These are phyloP conservation scores for Erythrobasidium hasegawianum DNA, from an alignment of 1,284 basidiomycete species.

Conservation along the genomic window DNA sequence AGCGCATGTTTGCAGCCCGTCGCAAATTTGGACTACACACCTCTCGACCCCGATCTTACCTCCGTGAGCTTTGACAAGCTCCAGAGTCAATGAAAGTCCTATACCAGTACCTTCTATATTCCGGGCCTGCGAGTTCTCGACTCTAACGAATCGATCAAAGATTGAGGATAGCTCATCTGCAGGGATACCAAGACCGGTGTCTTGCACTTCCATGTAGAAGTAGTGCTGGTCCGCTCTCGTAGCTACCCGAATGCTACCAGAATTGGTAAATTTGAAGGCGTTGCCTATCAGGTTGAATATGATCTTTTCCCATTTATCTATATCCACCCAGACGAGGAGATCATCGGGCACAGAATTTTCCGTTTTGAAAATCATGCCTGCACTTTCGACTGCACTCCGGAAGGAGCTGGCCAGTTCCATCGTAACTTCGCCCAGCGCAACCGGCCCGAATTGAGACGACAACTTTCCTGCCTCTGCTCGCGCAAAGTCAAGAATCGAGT, in stretches of 20 bases:
- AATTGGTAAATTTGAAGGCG: slow-evolving; percentile 43
- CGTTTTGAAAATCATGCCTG: slow-evolving; percentile 47
- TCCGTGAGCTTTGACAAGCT: slow-evolving; percentile 52
- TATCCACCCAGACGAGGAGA: slow-evolving; percentile 48
- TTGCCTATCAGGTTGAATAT: slow-evolving; percentile 50
- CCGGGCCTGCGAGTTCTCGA: slow-evolving; percentile 46
- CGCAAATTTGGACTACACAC: slow-evolving; percentile 8
- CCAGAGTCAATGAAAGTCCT: slow-evolving; percentile 47
- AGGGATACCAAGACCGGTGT: slow-evolving; percentile 53
- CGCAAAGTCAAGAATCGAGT: slow-evolving; percentile 44
- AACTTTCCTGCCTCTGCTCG: slow-evolving; percentile 44
- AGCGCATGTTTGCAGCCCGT: too few relatives aligned
- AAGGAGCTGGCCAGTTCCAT: slow-evolving; percentile 51
- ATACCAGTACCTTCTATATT: slow-evolving; percentile 52
- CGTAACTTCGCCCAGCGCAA: slow-evolving; percentile 50
- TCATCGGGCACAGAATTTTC: slow-evolving; percentile 43
- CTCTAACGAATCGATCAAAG: slow-evolving; percentile 50
- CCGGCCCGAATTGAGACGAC: slow-evolving; percentile 48
- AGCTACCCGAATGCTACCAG: slow-evolving; percentile 40
- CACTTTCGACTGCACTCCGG: slow-evolving; percentile 45
- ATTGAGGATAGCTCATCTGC: slow-evolving; percentile 43
- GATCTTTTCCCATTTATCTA: slow-evolving; percentile 53
- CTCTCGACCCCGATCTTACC: slow-evolving; percentile 50
- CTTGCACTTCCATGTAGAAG: slow-evolving; percentile 45
- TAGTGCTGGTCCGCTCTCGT: slow-evolving; percentile 35